Evolutionary conservation across 1,284 basidiomycete species (phyloP).

Genomic region (Ceratobasidium sp.): DNA sequence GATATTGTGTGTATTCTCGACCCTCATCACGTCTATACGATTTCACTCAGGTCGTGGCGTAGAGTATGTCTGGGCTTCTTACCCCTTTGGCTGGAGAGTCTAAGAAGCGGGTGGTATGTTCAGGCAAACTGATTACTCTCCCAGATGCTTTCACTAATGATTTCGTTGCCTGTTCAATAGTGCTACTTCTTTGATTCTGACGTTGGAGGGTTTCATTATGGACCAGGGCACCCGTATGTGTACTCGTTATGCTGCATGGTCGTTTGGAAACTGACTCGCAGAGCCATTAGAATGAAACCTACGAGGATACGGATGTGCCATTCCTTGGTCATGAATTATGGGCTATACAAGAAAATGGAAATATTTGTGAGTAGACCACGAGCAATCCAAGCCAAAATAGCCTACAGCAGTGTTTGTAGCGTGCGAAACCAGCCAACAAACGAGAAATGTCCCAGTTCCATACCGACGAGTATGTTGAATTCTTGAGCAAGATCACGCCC

Average conservation of each 20-base stretch:
- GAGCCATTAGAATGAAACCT: conserved; percentile 81
- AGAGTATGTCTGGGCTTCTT: conserved; percentile 47
- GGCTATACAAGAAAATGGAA: conserved; percentile 96
- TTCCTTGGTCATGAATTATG: conserved; percentile 99
- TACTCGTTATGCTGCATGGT: conserved; percentile 13
- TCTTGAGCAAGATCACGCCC: conserved; percentile 82
- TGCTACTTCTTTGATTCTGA: conserved; percentile 99
- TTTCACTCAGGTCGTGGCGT: neutral
- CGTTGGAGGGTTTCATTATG: conserved; percentile 98
- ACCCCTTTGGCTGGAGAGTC: conserved; percentile 76
- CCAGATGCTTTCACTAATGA: conserved; percentile 7
- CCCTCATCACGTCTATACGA: neutral
- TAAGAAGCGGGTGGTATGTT: conserved; percentile 84
- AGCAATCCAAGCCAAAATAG: neutral
- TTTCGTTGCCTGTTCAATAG: conserved; percentile 54
- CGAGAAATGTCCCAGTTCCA: conserved; percentile 97
- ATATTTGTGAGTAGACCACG: conserved; percentile 78
- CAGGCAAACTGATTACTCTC: neutral
- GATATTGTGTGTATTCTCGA: neutral
- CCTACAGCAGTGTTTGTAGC: conserved; percentile 56
- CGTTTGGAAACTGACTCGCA: conserved; percentile 47
- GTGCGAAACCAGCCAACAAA: conserved; percentile 98
- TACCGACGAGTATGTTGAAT: conserved; percentile 93
- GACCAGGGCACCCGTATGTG: conserved; percentile 83
- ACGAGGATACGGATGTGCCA: conserved; percentile 99